phyloP scores from a whole-genome alignment of 345 rosid genomes.

The Gossypium ekmanianum region DNA sequence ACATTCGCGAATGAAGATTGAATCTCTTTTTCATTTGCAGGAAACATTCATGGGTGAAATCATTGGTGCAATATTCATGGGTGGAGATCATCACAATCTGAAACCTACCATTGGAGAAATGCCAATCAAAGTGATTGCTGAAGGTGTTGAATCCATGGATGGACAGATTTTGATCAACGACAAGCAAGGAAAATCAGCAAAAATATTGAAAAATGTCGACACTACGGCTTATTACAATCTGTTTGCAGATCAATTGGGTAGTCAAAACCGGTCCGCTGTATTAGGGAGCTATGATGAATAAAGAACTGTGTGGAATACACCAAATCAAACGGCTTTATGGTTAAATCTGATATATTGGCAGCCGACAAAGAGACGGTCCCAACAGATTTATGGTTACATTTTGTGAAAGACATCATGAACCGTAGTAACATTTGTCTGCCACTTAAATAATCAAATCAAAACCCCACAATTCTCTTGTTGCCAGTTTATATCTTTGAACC shows the following conservation, averaged over 20 bases:
- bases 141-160: constrained; percentile 53
- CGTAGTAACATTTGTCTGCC: neutral
- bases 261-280: constrained; percentile 56
- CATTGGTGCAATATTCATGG: constrained; percentile 64
- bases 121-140: constrained; percentile 45
- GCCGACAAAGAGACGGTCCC: constrained; percentile 22
- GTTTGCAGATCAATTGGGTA: constrained; percentile 46
- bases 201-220: constrained; percentile 45
- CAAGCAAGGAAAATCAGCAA: constrained; percentile 39
- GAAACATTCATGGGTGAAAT: constrained; percentile 79
- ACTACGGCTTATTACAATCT: constrained; percentile 32
- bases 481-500: neutral
- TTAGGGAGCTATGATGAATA: constrained; percentile 76
- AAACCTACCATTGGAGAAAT: constrained; percentile 35
- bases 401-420: neutral
- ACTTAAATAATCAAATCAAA: neutral
- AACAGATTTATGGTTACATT: constrained; percentile 21
- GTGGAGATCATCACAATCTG: constrained; percentile 34
- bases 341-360: neutral
- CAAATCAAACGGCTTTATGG: constrained; percentile 17
- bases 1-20: neutral
- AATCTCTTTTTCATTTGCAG: constrained; percentile 30
- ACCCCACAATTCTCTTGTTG: neutral
- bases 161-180: constrained; percentile 46
- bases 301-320: constrained; percentile 49